Conservation (phyloP, 768 basidiomycete species). For the Psilocybe sp. region DNA sequence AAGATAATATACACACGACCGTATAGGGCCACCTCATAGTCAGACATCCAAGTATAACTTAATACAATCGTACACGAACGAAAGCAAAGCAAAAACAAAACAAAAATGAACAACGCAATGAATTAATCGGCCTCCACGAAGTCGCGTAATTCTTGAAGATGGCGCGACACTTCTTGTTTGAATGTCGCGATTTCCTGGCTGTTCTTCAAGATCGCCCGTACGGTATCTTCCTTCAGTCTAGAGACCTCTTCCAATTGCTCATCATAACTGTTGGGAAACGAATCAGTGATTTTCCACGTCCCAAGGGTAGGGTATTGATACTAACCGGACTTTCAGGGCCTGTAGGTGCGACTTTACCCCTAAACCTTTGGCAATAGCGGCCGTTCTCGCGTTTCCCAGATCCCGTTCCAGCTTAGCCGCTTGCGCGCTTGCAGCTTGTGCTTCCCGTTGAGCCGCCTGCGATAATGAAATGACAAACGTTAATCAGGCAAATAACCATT, state of each 20-base stretch:
- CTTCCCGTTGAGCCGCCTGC: constrained; percentile 78
- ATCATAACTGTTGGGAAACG: constrained; percentile 50
- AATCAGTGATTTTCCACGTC: constrained; percentile 1
- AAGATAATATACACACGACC: background rate
- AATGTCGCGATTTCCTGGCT: constrained; percentile 81
- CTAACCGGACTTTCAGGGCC: constrained; percentile 66
- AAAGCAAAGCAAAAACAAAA: constrained; percentile 4
- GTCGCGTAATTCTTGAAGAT: constrained; percentile 64
- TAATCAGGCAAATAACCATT: background rate
- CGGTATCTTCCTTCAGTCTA: constrained; percentile 74
- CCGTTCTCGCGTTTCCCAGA: constrained; percentile 69
- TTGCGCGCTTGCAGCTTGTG: constrained; percentile 61
- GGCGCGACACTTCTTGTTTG: constrained; percentile 74
- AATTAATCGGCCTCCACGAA: constrained; percentile 49
- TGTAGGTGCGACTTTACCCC: constrained; percentile 79
- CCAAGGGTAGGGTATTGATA: constrained; percentile 2
- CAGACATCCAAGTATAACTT: background rate
- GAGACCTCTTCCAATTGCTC: constrained; percentile 77
- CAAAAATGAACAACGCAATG: constrained; percentile 7
- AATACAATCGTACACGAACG: constrained; percentile 8
- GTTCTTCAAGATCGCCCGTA: constrained; percentile 79
- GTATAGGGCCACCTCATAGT: background rate
- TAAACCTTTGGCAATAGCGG: constrained; percentile 78
- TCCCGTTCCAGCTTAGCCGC: constrained; percentile 68
- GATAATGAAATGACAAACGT: constrained; percentile 4